Evolutionary conservation across 2,329 filamentous ascomycete genomes (phyloP).

Genomic region (Emergomyces africanus): DNA sequence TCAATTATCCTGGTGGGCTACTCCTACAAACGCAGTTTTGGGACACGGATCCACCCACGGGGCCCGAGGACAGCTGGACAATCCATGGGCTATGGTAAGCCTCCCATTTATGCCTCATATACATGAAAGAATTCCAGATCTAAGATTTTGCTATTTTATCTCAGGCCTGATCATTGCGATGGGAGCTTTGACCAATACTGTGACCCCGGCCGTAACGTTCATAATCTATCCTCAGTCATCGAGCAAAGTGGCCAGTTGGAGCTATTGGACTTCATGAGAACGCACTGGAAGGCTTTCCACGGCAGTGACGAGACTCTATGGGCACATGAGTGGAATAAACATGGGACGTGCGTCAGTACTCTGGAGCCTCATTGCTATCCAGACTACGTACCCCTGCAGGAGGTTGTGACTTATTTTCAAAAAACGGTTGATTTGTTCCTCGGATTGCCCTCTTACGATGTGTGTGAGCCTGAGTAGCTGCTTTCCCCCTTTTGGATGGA

Average conservation of each 20-base stretch:
- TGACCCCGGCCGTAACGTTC: constrained; percentile 42
- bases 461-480: constrained; percentile 10
- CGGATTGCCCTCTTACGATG: constrained; percentile 41
- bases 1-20: constrained; percentile 45
- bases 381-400: constrained; percentile 40
- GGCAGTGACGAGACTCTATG: constrained; percentile 48
- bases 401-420: constrained; percentile 47
- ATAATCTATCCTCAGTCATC: constrained; percentile 45
- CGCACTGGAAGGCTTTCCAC: constrained; percentile 47
- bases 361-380: constrained; percentile 53
- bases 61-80: constrained; percentile 45
- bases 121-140: background rate
- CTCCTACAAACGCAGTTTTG: constrained; percentile 49
- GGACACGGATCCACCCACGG: constrained; percentile 43
- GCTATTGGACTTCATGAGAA: constrained; percentile 45
- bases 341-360: constrained; percentile 60
- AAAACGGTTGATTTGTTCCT: constrained; percentile 44
- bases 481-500: background rate
- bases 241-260: constrained; percentile 36
- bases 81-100: constrained; percentile 44
- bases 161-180: constrained; percentile 42
- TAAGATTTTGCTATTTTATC: background rate
- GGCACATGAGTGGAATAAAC: constrained; percentile 60
- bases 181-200: constrained; percentile 45
- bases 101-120: background rate